A percentile compares a stretch with the other conserved stretches of the same genome.
phyloP scores from a whole-genome alignment of 2,329 filamentous ascomycete species.

The Sordariomycetes sp. region DNA sequence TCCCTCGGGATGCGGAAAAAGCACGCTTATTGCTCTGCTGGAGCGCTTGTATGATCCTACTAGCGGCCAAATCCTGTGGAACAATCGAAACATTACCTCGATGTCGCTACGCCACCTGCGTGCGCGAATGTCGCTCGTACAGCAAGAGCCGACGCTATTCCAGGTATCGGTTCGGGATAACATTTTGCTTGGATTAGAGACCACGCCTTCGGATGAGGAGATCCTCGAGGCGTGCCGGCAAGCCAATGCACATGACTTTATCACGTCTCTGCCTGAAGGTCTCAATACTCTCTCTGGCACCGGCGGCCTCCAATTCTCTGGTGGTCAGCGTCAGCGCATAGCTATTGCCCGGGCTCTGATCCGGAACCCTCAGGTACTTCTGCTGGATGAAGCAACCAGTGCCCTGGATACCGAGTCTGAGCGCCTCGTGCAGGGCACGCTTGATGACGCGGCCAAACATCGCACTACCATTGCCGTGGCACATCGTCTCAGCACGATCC shows the following conservation, averaged over 20 bases:
- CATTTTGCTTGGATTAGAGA: conserved; percentile 67
- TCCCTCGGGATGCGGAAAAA: conserved; percentile 91
- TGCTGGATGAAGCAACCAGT: conserved; percentile 6
- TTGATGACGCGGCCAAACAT: conserved; percentile 77
- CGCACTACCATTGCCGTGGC: conserved; percentile 91
- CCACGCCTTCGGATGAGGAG: conserved; percentile 59
- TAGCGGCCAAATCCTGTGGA: conserved; percentile 69
- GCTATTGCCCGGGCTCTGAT: conserved; percentile 87
- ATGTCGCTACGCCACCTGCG: conserved; percentile 85
- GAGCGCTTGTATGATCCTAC: conserved; percentile 94
- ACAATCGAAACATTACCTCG: conserved; percentile 70
- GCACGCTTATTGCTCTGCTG: conserved; percentile 81
- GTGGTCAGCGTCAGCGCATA: conserved; percentile 91
- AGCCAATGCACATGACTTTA: conserved; percentile 89
- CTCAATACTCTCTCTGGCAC: conserved; percentile 79
- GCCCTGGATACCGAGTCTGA: conserved; percentile 51
- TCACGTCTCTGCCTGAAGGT: conserved; percentile 75
- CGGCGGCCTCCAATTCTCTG: conserved; percentile 77
- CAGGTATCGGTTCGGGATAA: conserved; percentile 89
- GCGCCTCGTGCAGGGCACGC: conserved; percentile 76
- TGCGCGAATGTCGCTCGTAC: conserved; percentile 74
- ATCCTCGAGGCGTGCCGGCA: conserved; percentile 77
- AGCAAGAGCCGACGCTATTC: conserved; percentile 90
- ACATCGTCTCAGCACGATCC: conserved; percentile 83
- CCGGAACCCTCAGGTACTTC: conserved; percentile 81